These are phyloP conservation scores for Saururus chinensis DNA, from an alignment of 164 flowering plant genomes.

Conservation along the genomic window DNA sequence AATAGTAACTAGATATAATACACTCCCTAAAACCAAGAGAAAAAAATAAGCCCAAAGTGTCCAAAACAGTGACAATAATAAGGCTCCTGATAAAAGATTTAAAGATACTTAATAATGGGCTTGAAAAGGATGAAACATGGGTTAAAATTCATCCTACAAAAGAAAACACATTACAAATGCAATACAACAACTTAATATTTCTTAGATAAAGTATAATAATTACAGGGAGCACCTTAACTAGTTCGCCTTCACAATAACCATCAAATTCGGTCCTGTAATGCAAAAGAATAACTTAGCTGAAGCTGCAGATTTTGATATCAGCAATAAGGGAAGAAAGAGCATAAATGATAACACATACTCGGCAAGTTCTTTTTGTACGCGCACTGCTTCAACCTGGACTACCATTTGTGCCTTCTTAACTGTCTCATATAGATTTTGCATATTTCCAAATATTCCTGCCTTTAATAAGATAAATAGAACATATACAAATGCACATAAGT, in stretches of 20 bases:
- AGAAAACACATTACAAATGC: not conserved
- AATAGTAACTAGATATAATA: too few relatives aligned
- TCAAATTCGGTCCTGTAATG: conserved; percentile 83
- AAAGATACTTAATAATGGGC: too few relatives aligned
- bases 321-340: not conserved
- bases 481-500: too few relatives aligned
- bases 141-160: not conserved
- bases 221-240: conserved; percentile 47
- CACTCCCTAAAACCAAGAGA: too few relatives aligned
- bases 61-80: too few relatives aligned
- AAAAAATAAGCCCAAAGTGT: too few relatives aligned
- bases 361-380: conserved; percentile 91
- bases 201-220: not conserved
- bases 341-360: conserved; percentile 34
- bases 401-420: conserved; percentile 96
- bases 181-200: not conserved
- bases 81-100: too few relatives aligned
- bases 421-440: conserved; percentile 83
- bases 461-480: conserved; percentile 7
- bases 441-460: conserved; percentile 89
- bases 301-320: not conserved
- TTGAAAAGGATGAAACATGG: too few relatives aligned
- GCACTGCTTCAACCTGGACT: conserved; percentile 96
- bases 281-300: conserved; percentile 8
- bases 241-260: conserved; percentile 94